phyloP scores from a whole-genome alignment of 2,329 filamentous ascomycete genomes.

The Penicillium sp. region DNA sequence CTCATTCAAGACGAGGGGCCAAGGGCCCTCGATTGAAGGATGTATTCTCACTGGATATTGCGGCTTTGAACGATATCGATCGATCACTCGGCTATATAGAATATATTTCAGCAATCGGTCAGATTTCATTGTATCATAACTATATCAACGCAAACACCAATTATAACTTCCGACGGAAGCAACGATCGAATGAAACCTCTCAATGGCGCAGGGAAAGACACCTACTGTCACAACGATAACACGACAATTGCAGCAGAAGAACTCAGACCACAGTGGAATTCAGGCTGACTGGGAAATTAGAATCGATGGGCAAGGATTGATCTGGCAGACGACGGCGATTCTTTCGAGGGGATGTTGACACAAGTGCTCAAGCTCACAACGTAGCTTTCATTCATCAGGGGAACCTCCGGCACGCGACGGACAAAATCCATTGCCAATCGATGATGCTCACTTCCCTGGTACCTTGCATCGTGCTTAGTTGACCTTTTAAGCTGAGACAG shows the following conservation, averaged over 20 bases:
- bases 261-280: too few species aligned
- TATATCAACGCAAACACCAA: too few species aligned
- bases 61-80: not conserved
- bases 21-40: accelerated
- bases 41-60: not conserved
- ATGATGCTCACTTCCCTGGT: constrained; percentile 2
- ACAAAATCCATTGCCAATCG: not conserved
- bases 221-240: not conserved
- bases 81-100: not conserved
- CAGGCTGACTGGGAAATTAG: not conserved
- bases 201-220: not conserved
- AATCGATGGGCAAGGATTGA: too few species aligned
- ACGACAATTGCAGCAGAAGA: not conserved
- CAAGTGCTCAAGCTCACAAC: not conserved
- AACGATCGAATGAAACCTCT: not conserved
- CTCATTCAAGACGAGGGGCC: too few species aligned
- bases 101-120: not conserved
- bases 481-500: not conserved
- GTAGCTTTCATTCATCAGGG: not conserved
- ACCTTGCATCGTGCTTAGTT: not conserved
- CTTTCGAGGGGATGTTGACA: not conserved
- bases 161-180: not conserved
- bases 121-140: not conserved
- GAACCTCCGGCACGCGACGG: constrained; percentile 3
- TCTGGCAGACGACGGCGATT: not conserved